phyloP scores from a whole-genome alignment of 1,284 basidiomycete species.

The Omphalotus olearius region DNA sequence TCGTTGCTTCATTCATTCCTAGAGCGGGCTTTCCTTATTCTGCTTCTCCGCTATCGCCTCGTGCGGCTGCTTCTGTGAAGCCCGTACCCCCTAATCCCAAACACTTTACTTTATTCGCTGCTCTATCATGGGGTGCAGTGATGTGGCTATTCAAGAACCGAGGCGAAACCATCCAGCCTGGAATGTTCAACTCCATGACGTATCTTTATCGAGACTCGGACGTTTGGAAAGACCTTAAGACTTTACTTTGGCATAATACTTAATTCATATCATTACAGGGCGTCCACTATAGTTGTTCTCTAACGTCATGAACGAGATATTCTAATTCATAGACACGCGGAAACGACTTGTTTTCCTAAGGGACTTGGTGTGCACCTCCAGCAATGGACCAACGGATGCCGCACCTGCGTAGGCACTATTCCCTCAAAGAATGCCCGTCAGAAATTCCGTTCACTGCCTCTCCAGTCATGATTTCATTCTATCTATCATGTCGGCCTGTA shows the following conservation, averaged over 20 bases:
- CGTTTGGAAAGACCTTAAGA: constrained; percentile 64
- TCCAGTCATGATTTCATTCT: too few species aligned
- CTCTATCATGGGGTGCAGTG: constrained; percentile 68
- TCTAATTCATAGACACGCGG: too few species aligned
- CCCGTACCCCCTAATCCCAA: constrained; percentile 13
- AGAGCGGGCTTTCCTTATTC: constrained; percentile 50
- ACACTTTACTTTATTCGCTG: constrained; percentile 68
- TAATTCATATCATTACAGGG: constrained; percentile 26
- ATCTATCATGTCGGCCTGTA: too few species aligned
- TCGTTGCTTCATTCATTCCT: constrained; percentile 84
- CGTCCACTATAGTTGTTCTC: too few species aligned
- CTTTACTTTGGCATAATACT: constrained; percentile 77
- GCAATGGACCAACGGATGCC: too few species aligned
- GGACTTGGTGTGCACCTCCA: too few species aligned
- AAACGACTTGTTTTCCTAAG: too few species aligned
- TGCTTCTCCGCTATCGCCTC: constrained; percentile 25
- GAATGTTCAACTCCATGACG: constrained; percentile 62
- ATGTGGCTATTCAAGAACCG: constrained; percentile 75
- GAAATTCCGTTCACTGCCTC: too few species aligned
- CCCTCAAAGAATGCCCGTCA: too few species aligned
- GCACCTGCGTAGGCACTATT: too few species aligned
- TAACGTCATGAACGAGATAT: too few species aligned
- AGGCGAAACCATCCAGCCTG: constrained; percentile 66
- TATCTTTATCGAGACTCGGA: constrained; percentile 84
- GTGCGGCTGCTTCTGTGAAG: constrained; percentile 12